Conservation (phyloP, 108 stramenopile species). For the Stephanodiscus minutulus region DNA sequence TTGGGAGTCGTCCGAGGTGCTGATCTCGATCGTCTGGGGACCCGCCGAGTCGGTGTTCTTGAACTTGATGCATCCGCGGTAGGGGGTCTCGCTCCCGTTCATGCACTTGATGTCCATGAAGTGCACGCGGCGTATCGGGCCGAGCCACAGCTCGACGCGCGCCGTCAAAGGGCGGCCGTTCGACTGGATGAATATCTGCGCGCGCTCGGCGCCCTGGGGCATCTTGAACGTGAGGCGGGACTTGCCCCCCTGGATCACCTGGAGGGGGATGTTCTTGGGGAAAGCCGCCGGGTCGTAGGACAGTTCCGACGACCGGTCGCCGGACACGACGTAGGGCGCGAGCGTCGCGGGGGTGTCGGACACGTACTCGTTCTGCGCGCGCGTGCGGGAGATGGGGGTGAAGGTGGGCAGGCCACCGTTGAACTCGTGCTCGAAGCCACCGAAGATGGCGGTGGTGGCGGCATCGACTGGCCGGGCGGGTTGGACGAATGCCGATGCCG, state of each 20-base stretch:
- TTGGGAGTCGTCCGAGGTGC: slow-evolving; percentile 52
- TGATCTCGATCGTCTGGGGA: slow-evolving; percentile 57
- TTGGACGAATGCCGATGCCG: background rate
- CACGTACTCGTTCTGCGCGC: slow-evolving; percentile 34
- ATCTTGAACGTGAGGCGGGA: slow-evolving; percentile 70
- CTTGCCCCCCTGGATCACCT: slow-evolving; percentile 67
- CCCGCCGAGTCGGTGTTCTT: slow-evolving; percentile 58
- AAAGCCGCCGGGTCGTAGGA: slow-evolving; percentile 51
- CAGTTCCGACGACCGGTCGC: slow-evolving; percentile 27
- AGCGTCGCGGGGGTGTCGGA: slow-evolving; percentile 27
- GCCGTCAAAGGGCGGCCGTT: slow-evolving; percentile 75
- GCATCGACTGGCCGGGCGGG: background rate
- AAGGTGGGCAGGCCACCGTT: slow-evolving; percentile 37
- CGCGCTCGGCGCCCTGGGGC: slow-evolving; percentile 59
- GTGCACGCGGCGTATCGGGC: slow-evolving; percentile 69
- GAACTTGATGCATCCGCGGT: slow-evolving; percentile 70
- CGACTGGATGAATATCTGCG: slow-evolving; percentile 56
- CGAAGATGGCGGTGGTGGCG: background rate
- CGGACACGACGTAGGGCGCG: slow-evolving; percentile 35
- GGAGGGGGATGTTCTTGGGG: slow-evolving; percentile 61
- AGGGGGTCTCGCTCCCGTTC: slow-evolving; percentile 63
- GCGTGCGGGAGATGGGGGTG: slow-evolving; percentile 22
- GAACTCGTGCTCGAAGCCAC: slow-evolving; percentile 15
- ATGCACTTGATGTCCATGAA: slow-evolving; percentile 59
- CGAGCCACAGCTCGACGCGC: slow-evolving; percentile 69